phyloP scores from a whole-genome alignment of 2,329 filamentous ascomycete genomes.

The Botrytis paeoniae region DNA sequence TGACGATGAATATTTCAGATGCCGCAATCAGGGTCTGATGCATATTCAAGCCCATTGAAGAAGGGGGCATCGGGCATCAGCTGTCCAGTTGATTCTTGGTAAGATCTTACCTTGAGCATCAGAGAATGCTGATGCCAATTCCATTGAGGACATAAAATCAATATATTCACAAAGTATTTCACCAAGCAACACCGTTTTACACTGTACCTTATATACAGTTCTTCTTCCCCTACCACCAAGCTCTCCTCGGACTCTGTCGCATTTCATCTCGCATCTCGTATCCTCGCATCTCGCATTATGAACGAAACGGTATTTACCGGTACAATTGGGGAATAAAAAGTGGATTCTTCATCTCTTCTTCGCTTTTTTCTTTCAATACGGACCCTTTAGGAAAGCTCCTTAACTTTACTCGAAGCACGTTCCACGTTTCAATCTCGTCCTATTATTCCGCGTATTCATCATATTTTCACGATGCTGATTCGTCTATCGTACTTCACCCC shows the following conservation, averaged over 20 bases:
- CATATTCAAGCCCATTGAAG: background rate
- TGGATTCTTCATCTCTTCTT: background rate
- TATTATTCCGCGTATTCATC: background rate
- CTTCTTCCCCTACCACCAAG: background rate
- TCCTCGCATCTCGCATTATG: background rate
- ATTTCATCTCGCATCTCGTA: background rate
- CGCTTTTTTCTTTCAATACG: background rate
- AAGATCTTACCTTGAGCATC: background rate
- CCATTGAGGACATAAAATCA: background rate
- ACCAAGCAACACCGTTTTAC: background rate
- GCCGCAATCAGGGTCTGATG: background rate
- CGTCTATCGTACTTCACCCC: background rate
- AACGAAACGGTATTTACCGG: background rate
- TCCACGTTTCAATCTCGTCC: background rate
- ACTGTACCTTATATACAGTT: background rate
- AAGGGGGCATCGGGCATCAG: background rate
- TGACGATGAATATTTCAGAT: background rate
- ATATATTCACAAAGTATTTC: background rate
- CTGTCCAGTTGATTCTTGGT: background rate
- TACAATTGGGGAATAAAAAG: background rate
- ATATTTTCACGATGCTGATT: background rate
- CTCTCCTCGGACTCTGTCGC: background rate
- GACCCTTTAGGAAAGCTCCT: background rate
- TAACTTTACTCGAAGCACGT: background rate
- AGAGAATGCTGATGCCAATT: background rate